Evolutionary conservation across 352 stramenopile species (phyloP).

Genomic region (Phytopythium vexans): DNA sequence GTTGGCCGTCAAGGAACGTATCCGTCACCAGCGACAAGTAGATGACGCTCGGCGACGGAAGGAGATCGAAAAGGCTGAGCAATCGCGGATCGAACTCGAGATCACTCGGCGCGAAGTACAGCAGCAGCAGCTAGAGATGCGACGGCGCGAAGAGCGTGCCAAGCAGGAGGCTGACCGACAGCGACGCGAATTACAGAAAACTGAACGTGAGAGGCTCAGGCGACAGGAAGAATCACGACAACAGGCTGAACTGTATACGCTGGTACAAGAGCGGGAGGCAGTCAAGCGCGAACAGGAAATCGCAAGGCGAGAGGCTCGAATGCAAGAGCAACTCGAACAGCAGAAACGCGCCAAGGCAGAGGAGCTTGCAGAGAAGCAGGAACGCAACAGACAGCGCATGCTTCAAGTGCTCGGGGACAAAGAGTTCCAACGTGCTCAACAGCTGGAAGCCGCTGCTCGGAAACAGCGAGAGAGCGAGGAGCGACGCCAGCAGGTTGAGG

Average conservation of each 20-base stretch:
- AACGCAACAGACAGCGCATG: slow-evolving; percentile 66
- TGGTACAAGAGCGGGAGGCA: slow-evolving; percentile 43
- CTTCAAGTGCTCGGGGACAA: slow-evolving; percentile 58
- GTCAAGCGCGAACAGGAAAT: slow-evolving; percentile 45
- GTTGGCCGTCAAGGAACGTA: slow-evolving; percentile 30
- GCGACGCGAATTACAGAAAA: slow-evolving; percentile 34
- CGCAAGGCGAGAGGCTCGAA: slow-evolving; percentile 34
- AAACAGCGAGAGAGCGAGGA: slow-evolving; percentile 68
- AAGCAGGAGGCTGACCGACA: slow-evolving; percentile 54
- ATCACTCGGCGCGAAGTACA: slow-evolving; percentile 30
- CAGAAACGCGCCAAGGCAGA: slow-evolving; percentile 39
- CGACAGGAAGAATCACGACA: slow-evolving; percentile 55
- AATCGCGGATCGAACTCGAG: slow-evolving; percentile 48
- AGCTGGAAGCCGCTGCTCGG: slow-evolving; percentile 44
- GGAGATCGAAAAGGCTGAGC: slow-evolving; percentile 55
- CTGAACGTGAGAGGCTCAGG: slow-evolving; percentile 46
- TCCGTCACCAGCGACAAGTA: slow-evolving; percentile 37
- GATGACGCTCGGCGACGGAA: slow-evolving; percentile 46
- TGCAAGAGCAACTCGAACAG: slow-evolving; percentile 41
- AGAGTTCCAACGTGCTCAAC: slow-evolving; percentile 38
- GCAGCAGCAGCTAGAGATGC: slow-evolving; percentile 37
- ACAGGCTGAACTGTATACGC: slow-evolving; percentile 41
- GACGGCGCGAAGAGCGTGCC: slow-evolving; percentile 39
- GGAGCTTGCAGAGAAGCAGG: slow-evolving; percentile 54
- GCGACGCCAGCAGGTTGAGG: slow-evolving; percentile 35